Evolutionary conservation across 306 rosid species (phyloP).

Genomic region (Chamaecrista fasciculata): DNA sequence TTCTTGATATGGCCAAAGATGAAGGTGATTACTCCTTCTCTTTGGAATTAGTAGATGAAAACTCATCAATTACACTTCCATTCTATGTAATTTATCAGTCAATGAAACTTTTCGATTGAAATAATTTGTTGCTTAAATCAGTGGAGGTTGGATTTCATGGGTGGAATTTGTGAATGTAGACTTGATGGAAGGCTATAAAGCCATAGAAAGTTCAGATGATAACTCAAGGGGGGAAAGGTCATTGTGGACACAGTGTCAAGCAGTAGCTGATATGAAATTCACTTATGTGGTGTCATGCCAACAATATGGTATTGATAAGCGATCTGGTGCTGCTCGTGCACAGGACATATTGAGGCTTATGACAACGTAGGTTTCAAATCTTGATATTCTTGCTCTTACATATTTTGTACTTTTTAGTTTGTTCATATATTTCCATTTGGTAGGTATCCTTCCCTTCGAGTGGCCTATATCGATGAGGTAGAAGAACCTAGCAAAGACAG

Average conservation of each 20-base stretch:
- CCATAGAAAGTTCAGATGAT: slow-evolving; percentile 81
- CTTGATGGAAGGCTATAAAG: slow-evolving; percentile 96
- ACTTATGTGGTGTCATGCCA: slow-evolving; percentile 98
- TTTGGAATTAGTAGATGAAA: slow-evolving; percentile 4
- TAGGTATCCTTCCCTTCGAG: slow-evolving; percentile 95
- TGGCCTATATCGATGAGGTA: slow-evolving; percentile 92
- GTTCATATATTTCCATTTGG: slow-evolving; percentile 28
- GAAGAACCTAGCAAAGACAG: slow-evolving; percentile 89
- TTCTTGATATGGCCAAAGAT: slow-evolving; percentile 95
- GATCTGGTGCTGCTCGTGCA: slow-evolving; percentile 83
- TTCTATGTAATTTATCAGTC: slow-evolving; percentile 1
- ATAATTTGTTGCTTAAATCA: neutral
- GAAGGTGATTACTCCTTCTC: slow-evolving; percentile 50
- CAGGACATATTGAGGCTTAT: slow-evolving; percentile 87
- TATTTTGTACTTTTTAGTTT: neutral
- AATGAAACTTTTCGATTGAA: neutral
- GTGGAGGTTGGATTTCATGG: neutral
- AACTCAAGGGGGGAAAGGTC: slow-evolving; percentile 79
- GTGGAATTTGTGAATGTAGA: slow-evolving; percentile 44
- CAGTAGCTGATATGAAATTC: slow-evolving; percentile 95
- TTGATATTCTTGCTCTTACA: neutral
- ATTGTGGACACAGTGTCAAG: slow-evolving; percentile 90
- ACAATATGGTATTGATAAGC: slow-evolving; percentile 86
- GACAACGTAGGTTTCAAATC: slow-evolving; percentile 59
- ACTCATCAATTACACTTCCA: neutral